Base-by-base conservation (phyloP, 768 basidiomycete genomes). In the Polyporus arcularius region DNA sequence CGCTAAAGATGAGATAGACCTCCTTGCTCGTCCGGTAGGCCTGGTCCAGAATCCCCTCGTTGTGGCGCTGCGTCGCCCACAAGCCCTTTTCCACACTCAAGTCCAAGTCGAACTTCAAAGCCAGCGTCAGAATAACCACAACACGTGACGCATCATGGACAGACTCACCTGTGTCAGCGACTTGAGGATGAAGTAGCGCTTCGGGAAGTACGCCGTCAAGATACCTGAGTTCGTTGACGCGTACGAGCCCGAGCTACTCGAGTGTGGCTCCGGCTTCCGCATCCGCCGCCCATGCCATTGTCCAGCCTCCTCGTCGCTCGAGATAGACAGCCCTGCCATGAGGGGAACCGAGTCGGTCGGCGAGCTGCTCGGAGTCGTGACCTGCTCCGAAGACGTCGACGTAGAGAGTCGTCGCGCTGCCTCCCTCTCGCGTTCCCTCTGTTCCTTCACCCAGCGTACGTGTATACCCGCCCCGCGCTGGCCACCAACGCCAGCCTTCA, bases 11-110 rank as follows among this genome's bases (percentile, higher is more conserved):
- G 46, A 98, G 81, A 68, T 81, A 90, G 4, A 98, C 96, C 28
- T 96, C 91, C 64, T 84, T 82, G 63, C 89, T 89, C 3, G 94
- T 97, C n/a, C 95, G 86, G 73, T 80, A 98, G 0, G 96, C 96
- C 72, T 93, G 93, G 65, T 98, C 94, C 15, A 97, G 78, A 50
- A 96, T 86, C 9, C 85, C 85, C 74, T 97, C 94, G 68, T 96
- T 97, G 75, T 96, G 95, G 66, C 79, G 82, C 75, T 98, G 96
- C 1, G 96, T 98, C 47, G 92, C 90, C 96, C 96, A 98, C 2
- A 91, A 56, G 1, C 91, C 89, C 14, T 81, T 82, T 70, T 89
- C 78, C 28, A 92, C 86, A 71, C 92, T 94, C 38, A 90, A 75
- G 65, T 95, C 88, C 69, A 94, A 74, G 73, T 92, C 91, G 61